phyloP scores from a whole-genome alignment of 1,139 yeast genomes.

The Protomyces macrosporus region DNA sequence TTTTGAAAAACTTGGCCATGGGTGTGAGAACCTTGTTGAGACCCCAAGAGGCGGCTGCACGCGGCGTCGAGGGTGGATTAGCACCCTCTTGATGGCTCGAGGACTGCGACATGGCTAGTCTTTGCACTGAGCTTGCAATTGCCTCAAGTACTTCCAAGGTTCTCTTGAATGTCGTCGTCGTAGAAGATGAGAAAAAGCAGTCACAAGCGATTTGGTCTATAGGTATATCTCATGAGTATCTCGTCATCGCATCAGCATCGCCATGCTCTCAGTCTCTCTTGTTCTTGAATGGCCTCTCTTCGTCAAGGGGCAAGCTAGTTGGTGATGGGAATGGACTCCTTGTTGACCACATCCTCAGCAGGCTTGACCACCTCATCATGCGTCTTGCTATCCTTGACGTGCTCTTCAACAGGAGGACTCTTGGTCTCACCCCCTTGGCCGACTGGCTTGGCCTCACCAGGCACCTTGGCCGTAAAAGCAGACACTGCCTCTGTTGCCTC shows the following conservation, averaged over 20 bases:
- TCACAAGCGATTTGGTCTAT: background rate
- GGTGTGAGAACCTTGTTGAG: no score
- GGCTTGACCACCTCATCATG: background rate
- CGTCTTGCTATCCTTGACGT: background rate
- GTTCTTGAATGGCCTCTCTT: background rate
- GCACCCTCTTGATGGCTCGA: no score
- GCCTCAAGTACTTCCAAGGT: no score
- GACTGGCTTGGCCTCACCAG: background rate
- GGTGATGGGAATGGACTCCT: background rate
- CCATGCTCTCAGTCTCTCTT: background rate
- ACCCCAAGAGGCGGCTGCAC: no score
- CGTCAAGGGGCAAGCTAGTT: background rate
- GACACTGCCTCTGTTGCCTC: background rate
- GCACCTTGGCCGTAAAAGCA: background rate
- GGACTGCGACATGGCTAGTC: no score
- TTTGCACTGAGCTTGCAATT: no score
- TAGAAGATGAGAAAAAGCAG: background rate
- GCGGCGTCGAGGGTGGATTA: no score
- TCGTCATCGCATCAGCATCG: background rate
- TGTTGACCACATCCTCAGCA: background rate
- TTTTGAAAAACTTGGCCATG: no score
- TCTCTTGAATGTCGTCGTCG: background rate
- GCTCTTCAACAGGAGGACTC: background rate
- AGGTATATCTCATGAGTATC: background rate
- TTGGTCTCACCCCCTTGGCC: background rate